Percentiles rank a stretch among this genome's conserved stretches.
Evolutionary conservation across 441 rosid species (phyloP).

Genomic region (Gossypium gossypioides): DNA sequence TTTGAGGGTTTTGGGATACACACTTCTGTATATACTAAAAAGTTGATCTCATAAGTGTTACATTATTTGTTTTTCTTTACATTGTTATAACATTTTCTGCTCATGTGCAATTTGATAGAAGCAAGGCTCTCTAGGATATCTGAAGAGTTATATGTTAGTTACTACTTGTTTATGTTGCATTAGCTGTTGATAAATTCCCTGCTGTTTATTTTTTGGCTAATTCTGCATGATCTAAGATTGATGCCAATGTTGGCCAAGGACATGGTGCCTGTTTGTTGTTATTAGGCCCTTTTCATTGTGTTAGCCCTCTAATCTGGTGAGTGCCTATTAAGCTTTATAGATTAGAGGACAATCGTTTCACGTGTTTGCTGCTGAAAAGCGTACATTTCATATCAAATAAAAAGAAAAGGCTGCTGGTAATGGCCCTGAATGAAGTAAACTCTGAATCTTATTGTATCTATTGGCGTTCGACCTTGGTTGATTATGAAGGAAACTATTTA

Average conservation of each 20-base stretch:
- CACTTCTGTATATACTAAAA: constrained; percentile 25
- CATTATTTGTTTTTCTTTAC: neutral
- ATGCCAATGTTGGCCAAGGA: neutral
- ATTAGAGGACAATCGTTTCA: neutral
- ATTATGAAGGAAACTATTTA: too few relatives aligned
- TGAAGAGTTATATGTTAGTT: neutral
- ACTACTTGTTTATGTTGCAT: neutral
- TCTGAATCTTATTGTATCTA: too few relatives aligned
- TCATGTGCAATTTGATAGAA: neutral
- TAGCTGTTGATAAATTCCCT: neutral
- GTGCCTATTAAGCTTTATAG: neutral
- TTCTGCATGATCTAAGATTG: neutral
- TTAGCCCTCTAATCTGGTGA: neutral
- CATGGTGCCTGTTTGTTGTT: neutral
- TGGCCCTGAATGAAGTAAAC: too few relatives aligned
- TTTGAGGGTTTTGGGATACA: constrained; percentile 17
- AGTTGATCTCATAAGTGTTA: constrained; percentile 9
- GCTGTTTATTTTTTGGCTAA: neutral
- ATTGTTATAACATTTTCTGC: neutral
- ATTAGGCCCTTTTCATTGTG: neutral
- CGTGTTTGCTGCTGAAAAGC: neutral
- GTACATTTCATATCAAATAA: too few relatives aligned
- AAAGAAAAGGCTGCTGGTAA: too few relatives aligned
- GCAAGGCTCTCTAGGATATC: neutral
- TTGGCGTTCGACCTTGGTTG: too few relatives aligned